phyloP scores from a whole-genome alignment of 768 basidiomycete species.

The Pholiota microspora region DNA sequence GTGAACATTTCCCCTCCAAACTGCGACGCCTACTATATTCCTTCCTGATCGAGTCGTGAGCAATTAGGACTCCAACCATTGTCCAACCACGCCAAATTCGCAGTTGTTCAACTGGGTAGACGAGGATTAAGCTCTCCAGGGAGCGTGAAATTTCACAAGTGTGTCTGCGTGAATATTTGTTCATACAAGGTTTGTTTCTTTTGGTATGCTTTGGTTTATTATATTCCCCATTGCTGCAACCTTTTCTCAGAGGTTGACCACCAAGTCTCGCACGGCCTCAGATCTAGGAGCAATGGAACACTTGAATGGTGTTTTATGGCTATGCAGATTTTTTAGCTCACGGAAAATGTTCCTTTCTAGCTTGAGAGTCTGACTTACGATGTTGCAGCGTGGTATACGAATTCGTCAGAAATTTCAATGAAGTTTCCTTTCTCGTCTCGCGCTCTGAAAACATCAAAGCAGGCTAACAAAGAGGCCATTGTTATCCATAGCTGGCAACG shows the following conservation, averaged over 20 bases:
- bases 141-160: no score
- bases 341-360: no score
- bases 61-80: no score
- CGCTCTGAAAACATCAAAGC: not conserved
- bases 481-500: constrained; percentile 3
- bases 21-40: no score
- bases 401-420: constrained; percentile 4
- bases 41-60: no score
- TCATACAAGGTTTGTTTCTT: no score
- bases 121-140: no score
- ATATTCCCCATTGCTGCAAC: not conserved
- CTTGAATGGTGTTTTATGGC: constrained; percentile 19
- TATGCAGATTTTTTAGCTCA: not conserved
- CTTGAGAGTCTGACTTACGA: not conserved
- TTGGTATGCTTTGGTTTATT: not conserved
- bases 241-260: constrained; percentile 14
- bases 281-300: constrained; percentile 19
- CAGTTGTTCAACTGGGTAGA: no score
- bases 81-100: no score
- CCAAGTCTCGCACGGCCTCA: constrained; percentile 8
- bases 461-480: constrained; percentile 2
- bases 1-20: no score
- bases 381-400: not conserved
- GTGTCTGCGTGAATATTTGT: no score
- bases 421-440: constrained; percentile 10